These are phyloP conservation scores for Cyclotella sp. DNA, from an alignment of 108 stramenopile species.

Conservation along the genomic window DNA sequence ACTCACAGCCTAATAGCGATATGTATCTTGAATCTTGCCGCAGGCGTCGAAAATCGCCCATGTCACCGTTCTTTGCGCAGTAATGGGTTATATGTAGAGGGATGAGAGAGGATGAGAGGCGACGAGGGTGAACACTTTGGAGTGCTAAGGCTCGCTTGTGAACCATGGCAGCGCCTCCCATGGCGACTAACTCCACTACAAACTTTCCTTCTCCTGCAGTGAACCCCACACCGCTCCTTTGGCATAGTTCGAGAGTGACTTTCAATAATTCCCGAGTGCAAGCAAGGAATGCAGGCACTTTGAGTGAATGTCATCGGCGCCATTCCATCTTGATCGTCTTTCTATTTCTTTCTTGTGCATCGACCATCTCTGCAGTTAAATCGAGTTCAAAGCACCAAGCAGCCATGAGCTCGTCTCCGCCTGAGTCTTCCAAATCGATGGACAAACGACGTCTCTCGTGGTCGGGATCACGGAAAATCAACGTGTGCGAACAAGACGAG, in stretches of 20 bases:
- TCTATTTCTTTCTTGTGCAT: not conserved
- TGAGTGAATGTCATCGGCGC: not conserved
- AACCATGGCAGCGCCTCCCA: slow-evolving; percentile 1
- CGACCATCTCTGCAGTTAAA: not conserved
- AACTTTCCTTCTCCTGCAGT: not conserved
- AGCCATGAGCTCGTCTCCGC: not conserved
- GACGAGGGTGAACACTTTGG: too few species aligned
- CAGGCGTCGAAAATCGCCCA: too few species aligned
- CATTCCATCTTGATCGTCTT: not conserved
- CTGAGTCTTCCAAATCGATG: not conserved
- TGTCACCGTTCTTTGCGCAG: too few species aligned
- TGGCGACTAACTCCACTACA: not conserved
- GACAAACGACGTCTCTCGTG: slow-evolving; percentile 43
- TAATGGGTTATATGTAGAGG: too few species aligned
- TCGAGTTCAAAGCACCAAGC: too few species aligned
- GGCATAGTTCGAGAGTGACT: not conserved
- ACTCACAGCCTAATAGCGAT: too few species aligned
- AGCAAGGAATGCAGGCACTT: not conserved
- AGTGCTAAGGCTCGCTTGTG: too few species aligned
- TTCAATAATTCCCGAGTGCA: not conserved
- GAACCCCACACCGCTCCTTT: not conserved
- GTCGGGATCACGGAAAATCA: slow-evolving; percentile 50
- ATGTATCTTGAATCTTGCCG: too few species aligned
- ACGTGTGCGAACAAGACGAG: slow-evolving; percentile 34
- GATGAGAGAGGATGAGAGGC: too few species aligned